Base-by-base conservation (phyloP, 75 land plant genomes). In the Pseudotsuga menziesii region DNA sequence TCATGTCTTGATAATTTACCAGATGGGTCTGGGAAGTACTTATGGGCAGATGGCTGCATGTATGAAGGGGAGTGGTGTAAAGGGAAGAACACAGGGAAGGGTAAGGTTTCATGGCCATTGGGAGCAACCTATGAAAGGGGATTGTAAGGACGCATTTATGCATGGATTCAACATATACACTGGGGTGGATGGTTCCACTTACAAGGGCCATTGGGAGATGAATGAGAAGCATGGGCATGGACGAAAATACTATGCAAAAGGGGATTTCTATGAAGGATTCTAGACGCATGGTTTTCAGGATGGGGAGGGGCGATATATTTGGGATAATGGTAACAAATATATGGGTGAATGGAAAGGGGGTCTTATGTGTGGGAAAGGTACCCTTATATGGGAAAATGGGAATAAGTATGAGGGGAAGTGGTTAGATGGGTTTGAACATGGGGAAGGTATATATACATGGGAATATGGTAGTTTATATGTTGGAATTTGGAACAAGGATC, bases 101-200 rank as follows among this genome's bases (percentile, higher is more conserved):
- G 92, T 6, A 86, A 86, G 78, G 63, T 86, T 56, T 80, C 87
- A 15, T 86, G 86, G 88, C 88, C 88, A 0, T 83, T 80, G 35
- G 90, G 92, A 11, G 89, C 94, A 12, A 89, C 92, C 0, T 91
- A 90, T 76, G 90, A 91, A 91, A 66, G 94, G 94, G 3, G 83
- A 87, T 19, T 89, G 89, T 76, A 79, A 77, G 67, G 74, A 74
- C 41, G 91, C 89, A 9, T 82, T 55, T 73, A 91, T 89, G 88
- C 83, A 91, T 70, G 93, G 93, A 12, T 59, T 76, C 19, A 91
- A 91, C 15, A 85, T 83, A 0, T 89, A 83, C 64, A 87, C 86
- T 17, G 90, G 86, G 0, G 26, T 78, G 3, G 85, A 80, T 60
- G 89, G 91, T 25, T 88, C 83, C 64, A 87, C 89, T 39, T 91